Percentiles rank a stretch among this genome's conserved stretches.
phyloP scores from a whole-genome alignment of 345 rosid species.

The Salix caprea region DNA sequence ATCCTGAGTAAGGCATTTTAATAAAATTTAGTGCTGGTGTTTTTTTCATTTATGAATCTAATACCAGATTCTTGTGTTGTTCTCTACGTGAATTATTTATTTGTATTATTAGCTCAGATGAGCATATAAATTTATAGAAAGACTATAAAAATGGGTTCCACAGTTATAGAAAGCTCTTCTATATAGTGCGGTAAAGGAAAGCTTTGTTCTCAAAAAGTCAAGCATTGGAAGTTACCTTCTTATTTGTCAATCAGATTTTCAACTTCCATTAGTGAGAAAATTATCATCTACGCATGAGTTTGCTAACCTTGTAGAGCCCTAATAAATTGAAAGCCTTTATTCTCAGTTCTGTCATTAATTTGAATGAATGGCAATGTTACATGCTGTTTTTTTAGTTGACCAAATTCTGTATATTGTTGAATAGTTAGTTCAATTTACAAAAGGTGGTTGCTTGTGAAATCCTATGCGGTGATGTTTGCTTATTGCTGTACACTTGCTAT shows the following conservation, averaged over 20 bases:
- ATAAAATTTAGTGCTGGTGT: neutral
- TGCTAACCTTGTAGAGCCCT: neutral
- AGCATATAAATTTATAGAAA: neutral
- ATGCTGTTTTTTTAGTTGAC: neutral
- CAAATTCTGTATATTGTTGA: neutral
- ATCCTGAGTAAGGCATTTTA: neutral
- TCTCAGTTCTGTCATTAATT: too few relatives aligned
- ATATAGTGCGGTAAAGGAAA: neutral
- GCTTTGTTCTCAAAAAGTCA: neutral
- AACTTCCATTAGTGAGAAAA: neutral
- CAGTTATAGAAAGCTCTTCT: neutral
- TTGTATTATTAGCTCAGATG: neutral
- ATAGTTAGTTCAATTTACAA: neutral
- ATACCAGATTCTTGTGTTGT: neutral
- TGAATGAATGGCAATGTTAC: neutral
- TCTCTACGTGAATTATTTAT: neutral
- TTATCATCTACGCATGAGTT: neutral
- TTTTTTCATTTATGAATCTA: neutral
- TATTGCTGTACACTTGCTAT: neutral
- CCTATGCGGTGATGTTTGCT: neutral
- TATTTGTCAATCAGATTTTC: neutral
- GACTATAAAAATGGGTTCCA: neutral
- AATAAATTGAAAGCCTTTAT: neutral
- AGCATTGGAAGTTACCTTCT: neutral
- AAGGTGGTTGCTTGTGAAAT: neutral